Evolutionary conservation across 2,329 filamentous ascomycete genomes (phyloP), one percentile per base, ranked within the genome.

Genomic region (Stagonosporopsis cucurbitacearum): DNA sequence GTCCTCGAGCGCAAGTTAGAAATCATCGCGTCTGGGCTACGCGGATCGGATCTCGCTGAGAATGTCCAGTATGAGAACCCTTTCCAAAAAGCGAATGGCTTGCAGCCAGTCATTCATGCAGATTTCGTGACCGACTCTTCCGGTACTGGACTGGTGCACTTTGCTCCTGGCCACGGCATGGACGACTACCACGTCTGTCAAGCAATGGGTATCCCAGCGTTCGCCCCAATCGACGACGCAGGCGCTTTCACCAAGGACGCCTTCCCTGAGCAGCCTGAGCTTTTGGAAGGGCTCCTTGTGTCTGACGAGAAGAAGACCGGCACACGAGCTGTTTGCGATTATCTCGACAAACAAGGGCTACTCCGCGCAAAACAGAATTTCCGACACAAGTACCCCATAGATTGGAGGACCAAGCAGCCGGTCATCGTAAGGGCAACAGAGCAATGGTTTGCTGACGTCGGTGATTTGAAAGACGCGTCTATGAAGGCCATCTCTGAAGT

Each of bases 381-480:
- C 71, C 83, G 82, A 48, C 95, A 99, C 80, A 98, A 96, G 75
- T 98, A 98, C 72, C 95, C 95, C 0, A 96, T 98, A 65, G 95
- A 99, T 77, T 99, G 95, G 95, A 85, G 95, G 50, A 96, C 94
- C 0, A 99, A 98, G 76, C 83, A 90, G 64, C 95, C 95, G 1
- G 88, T 99, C 45, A 92, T 99, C 57, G 86, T 96, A 30, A 82
- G 95, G 62, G 94, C 95, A 3, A 99, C 96, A 0, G 91, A 93
- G 33, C 95, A 99, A 77, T 99, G 95, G 95, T 99, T 99, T 71
- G 92, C 95, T 11, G 91, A 98, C 74, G 91, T 97, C 2, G 91
- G 84, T 13, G 85, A 83, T 46, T 94, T 98, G 75, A 96, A 96
- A 66, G 80, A 85, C 1, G 81, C 85, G 28, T 91, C 93, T 0